These are phyloP conservation scores for Talaromyces nanjingensis DNA, from an alignment of 495 filamentous ascomycete genomes.

Conservation along the genomic window DNA sequence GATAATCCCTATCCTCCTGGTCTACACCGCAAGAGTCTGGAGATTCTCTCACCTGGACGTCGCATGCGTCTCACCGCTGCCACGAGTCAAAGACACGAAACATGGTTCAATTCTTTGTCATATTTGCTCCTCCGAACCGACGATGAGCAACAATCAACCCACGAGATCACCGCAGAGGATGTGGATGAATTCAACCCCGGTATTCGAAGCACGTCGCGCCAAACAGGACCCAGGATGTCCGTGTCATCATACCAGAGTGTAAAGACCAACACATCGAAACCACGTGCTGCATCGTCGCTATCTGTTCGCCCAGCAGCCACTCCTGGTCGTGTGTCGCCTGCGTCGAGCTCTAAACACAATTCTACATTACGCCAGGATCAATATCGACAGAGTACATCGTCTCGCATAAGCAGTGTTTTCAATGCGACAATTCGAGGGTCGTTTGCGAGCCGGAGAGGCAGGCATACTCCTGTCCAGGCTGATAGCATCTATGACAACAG, in stretches of 20 bases:
- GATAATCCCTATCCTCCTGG: slow-evolving; percentile 95
- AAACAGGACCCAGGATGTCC: slow-evolving; percentile 53
- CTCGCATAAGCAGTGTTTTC: slow-evolving; percentile 36
- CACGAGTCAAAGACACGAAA: slow-evolving; percentile 90
- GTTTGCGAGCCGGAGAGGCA: slow-evolving; percentile 32
- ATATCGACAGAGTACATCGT: slow-evolving; percentile 30
- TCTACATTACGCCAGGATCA: slow-evolving; percentile 32
- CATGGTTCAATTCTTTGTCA: slow-evolving; percentile 96
- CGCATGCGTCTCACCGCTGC: slow-evolving; percentile 88
- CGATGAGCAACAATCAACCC: slow-evolving; percentile 49
- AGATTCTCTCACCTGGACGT: slow-evolving; percentile 84
- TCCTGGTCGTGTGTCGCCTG: slow-evolving; percentile 34
- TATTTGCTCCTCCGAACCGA: slow-evolving; percentile 78
- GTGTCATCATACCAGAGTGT: slow-evolving; percentile 79
- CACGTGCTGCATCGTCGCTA: slow-evolving; percentile 37
- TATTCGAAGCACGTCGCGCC: slow-evolving; percentile 46
- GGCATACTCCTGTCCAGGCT: slow-evolving; percentile 24
- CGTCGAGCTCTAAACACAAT: slow-evolving; percentile 36
- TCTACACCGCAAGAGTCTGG: slow-evolving; percentile 84
- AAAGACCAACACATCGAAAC: slow-evolving; percentile 50
- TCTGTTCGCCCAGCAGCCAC: slow-evolving; percentile 38
- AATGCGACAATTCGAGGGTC: slow-evolving; percentile 42
- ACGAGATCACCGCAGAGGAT: slow-evolving; percentile 64
- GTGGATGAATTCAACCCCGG: slow-evolving; percentile 85
- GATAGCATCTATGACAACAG: slow-evolving; percentile 61